Evolutionary conservation across 208 protist genomes (phyloP).

Genomic region (Porcisia deanei): DNA sequence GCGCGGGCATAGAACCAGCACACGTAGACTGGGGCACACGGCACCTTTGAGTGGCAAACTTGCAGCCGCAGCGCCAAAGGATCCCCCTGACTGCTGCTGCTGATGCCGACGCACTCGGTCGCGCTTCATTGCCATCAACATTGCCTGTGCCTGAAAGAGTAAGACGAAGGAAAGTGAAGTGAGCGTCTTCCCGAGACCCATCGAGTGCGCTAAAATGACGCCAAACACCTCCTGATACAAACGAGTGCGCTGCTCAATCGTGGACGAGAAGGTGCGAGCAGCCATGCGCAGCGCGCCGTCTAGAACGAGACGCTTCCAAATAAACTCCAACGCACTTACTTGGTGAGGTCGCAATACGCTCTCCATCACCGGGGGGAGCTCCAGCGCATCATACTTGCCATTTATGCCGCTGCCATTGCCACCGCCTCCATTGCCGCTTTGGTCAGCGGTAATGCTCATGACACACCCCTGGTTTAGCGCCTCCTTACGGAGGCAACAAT

Average conservation of each 20-base stretch:
- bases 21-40: constrained; percentile 45
- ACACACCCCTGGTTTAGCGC: background rate
- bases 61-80: background rate
- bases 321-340: constrained; percentile 68
- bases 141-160: constrained; percentile 63
- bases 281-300: constrained; percentile 57
- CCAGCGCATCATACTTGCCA: constrained; percentile 6
- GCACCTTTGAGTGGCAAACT: constrained; percentile 10
- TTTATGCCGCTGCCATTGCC: background rate
- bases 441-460: background rate
- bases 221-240: constrained; percentile 69
- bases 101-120: constrained; percentile 25
- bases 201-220: constrained; percentile 84
- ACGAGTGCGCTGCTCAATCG: constrained; percentile 47
- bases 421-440: background rate
- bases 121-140: constrained; percentile 36
- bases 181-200: constrained; percentile 90
- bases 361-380: constrained; percentile 34
- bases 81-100: background rate
- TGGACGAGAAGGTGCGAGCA: constrained; percentile 28
- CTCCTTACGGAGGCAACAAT: background rate
- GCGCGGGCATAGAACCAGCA: constrained; percentile 72
- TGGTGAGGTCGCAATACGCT: constrained; percentile 68
- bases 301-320: constrained; percentile 75
- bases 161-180: constrained; percentile 71